A percentile compares a stretch with the other conserved stretches of the same genome.
These are phyloP conservation scores for Saccharomycopsis sp. DNA, from an alignment of 805 yeast species.

Conservation along the genomic window DNA sequence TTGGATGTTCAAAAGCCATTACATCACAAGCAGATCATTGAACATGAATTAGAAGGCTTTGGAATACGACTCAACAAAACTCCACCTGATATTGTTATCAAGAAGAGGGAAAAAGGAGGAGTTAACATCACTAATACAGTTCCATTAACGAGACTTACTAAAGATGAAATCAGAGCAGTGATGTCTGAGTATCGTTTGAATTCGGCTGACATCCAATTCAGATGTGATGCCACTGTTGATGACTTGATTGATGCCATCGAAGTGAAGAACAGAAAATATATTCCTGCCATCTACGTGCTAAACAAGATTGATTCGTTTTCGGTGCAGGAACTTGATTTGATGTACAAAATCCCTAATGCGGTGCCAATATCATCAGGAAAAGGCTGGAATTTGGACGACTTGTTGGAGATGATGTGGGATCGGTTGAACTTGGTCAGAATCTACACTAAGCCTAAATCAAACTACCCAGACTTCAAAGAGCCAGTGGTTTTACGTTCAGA, in stretches of 20 bases:
- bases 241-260: constrained; percentile 93
- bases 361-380: constrained; percentile 94
- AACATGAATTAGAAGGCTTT: constrained; percentile 92
- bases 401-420: constrained; percentile 94
- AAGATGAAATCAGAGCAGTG: constrained; percentile 92
- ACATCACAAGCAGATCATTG: constrained; percentile 89
- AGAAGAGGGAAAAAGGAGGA: constrained; percentile 95
- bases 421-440: constrained; percentile 86
- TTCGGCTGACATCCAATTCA: constrained; percentile 91
- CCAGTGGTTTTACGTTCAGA: constrained; percentile 88
- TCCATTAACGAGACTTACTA: constrained; percentile 83
- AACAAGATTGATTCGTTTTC: constrained; percentile 96
- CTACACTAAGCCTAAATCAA: constrained; percentile 95
- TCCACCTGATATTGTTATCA: constrained; percentile 88
- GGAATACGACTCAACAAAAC: constrained; percentile 89
- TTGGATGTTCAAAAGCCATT: constrained; percentile 95
- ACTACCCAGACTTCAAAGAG: constrained; percentile 85
- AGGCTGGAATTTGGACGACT: constrained; percentile 96
- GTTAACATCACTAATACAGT: constrained; percentile 89
- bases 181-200: constrained; percentile 92
- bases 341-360: constrained; percentile 92
- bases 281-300: constrained; percentile 91
- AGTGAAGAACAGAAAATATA: constrained; percentile 82
- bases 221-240: constrained; percentile 97
- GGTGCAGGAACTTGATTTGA: constrained; percentile 82